Evolutionary conservation across 768 basidiomycete species (phyloP).

Genomic region (Gloeostereum incarnatum): DNA sequence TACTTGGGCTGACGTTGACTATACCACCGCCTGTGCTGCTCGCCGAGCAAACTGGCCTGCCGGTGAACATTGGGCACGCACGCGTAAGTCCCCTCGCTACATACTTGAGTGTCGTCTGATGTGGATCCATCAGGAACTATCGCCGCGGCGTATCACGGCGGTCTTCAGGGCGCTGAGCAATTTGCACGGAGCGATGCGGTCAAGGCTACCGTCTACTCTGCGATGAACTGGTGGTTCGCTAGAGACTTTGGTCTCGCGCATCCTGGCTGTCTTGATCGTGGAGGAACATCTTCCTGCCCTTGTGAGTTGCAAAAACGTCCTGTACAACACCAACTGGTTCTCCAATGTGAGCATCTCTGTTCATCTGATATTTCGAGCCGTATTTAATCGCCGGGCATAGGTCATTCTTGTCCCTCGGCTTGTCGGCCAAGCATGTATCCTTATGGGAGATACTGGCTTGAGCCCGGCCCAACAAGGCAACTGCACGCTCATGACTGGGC

Average conservation of each 20-base stretch:
- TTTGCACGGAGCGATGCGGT: slow-evolving; percentile 30
- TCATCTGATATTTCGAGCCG: not conserved
- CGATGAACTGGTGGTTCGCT: slow-evolving; percentile 57
- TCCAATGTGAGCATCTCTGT: slow-evolving; percentile 31
- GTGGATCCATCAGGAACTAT: not conserved
- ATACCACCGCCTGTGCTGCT: slow-evolving; percentile 52
- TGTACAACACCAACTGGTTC: slow-evolving; percentile 62
- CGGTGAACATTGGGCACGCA: too few species aligned
- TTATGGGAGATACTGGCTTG: slow-evolving; percentile 37
- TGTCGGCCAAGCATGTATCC: slow-evolving; percentile 46
- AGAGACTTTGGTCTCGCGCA: slow-evolving; percentile 52
- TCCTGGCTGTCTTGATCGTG: slow-evolving; percentile 41
- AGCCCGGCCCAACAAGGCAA: slow-evolving; percentile 27
- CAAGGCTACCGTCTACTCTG: slow-evolving; percentile 21
- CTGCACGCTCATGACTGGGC: slow-evolving; percentile 40
- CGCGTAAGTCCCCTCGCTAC: not conserved
- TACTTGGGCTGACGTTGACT: slow-evolving; percentile 57
- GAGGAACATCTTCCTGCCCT: slow-evolving; percentile 45
- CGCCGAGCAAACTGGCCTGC: slow-evolving; percentile 66
- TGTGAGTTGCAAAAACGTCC: slow-evolving; percentile 39
- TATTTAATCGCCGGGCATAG: slow-evolving; percentile 22
- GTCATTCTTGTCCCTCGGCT: slow-evolving; percentile 53
- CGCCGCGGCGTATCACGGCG: not conserved
- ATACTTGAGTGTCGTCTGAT: not conserved
- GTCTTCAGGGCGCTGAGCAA: slow-evolving; percentile 46